phyloP scores from a whole-genome alignment of 805 yeast species.

The Pichia heedii region DNA sequence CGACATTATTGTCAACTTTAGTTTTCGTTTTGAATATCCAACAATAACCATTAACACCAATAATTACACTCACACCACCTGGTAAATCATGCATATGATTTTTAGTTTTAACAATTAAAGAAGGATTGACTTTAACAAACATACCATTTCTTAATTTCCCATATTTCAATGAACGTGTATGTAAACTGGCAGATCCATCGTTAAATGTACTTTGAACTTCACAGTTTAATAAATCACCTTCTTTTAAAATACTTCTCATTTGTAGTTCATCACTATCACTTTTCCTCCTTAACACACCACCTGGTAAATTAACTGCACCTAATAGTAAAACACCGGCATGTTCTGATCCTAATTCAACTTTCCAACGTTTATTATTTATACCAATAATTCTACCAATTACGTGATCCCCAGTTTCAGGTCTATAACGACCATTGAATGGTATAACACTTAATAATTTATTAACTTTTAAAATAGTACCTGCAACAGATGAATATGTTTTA shows the following conservation, averaged over 20 bases:
- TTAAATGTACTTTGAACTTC: slow-evolving; percentile 86
- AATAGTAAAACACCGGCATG: slow-evolving; percentile 88
- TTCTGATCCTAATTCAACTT: slow-evolving; percentile 91
- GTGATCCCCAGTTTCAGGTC: slow-evolving; percentile 96
- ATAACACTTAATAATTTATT: slow-evolving; percentile 78
- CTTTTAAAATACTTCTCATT: slow-evolving; percentile 89
- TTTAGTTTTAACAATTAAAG: slow-evolving; percentile 74
- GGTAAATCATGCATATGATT: slow-evolving; percentile 85
- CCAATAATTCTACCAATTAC: slow-evolving; percentile 89
- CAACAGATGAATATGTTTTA: slow-evolving; percentile 80
- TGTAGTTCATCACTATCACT: slow-evolving; percentile 93
- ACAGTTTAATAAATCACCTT: slow-evolving; percentile 91
- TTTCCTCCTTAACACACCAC: slow-evolving; percentile 91
- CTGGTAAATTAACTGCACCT: slow-evolving; percentile 95
- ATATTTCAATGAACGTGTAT: slow-evolving; percentile 89
- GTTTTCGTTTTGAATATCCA: slow-evolving; percentile 73
- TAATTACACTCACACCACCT: slow-evolving; percentile 82
- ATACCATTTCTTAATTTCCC: slow-evolving; percentile 93
- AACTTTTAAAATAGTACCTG: slow-evolving; percentile 81
- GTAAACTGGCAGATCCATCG: slow-evolving; percentile 90
- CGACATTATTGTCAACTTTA: slow-evolving; percentile 8
- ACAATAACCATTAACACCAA: slow-evolving; percentile 91
- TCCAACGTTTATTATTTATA: slow-evolving; percentile 92
- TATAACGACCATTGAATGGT: slow-evolving; percentile 80
- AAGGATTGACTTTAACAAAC: slow-evolving; percentile 71